A percentile compares a stretch with the other conserved stretches of the same genome.
Evolutionary conservation across 208 protist genomes (phyloP).

Genomic region (Novymonas esmeraldas): DNA sequence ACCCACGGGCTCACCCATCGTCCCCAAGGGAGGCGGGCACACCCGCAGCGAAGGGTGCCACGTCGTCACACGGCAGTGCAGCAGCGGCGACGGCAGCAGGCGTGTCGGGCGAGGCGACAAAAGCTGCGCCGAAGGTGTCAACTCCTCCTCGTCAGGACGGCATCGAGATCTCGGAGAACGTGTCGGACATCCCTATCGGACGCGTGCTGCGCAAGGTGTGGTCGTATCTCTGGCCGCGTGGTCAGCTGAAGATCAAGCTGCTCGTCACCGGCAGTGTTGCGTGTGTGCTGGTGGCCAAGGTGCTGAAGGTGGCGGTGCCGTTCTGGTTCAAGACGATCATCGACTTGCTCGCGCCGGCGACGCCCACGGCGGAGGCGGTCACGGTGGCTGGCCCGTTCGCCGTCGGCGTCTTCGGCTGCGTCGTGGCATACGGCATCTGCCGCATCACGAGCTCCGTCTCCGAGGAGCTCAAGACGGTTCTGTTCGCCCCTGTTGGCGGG

Average conservation of each 20-base stretch:
- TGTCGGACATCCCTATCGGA: constrained; percentile 66
- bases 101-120: neutral
- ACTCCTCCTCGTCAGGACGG: constrained; percentile 37
- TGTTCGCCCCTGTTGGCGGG: constrained; percentile 90
- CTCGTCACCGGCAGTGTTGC: constrained; percentile 78
- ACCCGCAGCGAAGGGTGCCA: no score
- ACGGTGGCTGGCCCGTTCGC: constrained; percentile 50
- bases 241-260: constrained; percentile 56
- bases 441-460: constrained; percentile 71
- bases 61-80: no score
- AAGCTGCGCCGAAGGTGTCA: neutral
- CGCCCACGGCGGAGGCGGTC: constrained; percentile 35
- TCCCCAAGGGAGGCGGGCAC: no score
- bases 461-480: constrained; percentile 89
- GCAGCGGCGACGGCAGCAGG: neutral
- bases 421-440: constrained; percentile 87
- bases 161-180: constrained; percentile 44
- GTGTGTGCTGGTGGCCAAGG: constrained; percentile 83
- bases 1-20: no score
- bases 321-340: constrained; percentile 93
- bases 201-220: constrained; percentile 79
- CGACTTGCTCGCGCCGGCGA: constrained; percentile 68
- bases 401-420: constrained; percentile 81
- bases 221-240: constrained; percentile 83
- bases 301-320: constrained; percentile 85